Percentiles rank a stretch among this genome's conserved stretches.
These are phyloP conservation scores for Amyloporia xantha DNA, from an alignment of 768 basidiomycete genomes.

Conservation along the genomic window DNA sequence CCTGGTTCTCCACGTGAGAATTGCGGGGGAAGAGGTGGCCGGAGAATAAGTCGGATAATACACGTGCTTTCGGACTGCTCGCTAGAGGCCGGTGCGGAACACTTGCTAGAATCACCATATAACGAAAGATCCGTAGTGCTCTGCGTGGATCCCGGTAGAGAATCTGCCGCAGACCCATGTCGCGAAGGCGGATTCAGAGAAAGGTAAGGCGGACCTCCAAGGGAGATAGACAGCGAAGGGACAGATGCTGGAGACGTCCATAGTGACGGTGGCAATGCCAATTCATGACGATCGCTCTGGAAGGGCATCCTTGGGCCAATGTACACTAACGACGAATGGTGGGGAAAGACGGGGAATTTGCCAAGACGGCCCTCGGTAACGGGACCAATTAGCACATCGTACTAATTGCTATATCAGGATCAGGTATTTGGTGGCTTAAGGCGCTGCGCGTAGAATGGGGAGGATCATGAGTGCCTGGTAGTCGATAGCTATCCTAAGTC, in stretches of 20 bases:
- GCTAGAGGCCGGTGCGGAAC: constrained; percentile 23
- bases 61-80: constrained; percentile 22
- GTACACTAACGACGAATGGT: constrained; percentile 19
- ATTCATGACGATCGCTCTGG: constrained; percentile 43
- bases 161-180: constrained; percentile 15
- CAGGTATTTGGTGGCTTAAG: constrained; percentile 12
- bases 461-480: constrained; percentile 9
- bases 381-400: neutral
- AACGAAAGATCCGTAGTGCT: constrained; percentile 23
- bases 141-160: constrained; percentile 18
- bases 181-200: constrained; percentile 17
- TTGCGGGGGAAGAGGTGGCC: constrained; percentile 56
- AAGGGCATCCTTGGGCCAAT: constrained; percentile 19
- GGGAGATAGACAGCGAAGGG: constrained; percentile 34
- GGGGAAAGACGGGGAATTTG: constrained; percentile 10
- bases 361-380: constrained; percentile 11
- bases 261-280: constrained; percentile 63
- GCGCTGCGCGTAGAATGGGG: constrained; percentile 17
- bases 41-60: constrained; percentile 43
- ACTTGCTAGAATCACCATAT: constrained; percentile 20
- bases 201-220: constrained; percentile 19
- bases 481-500: constrained; percentile 10
- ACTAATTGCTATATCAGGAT: constrained; percentile 7
- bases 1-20: constrained; percentile 30
- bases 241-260: constrained; percentile 76